Conservation (phyloP, 345 rosid genomes). For the Cardamine chenopodiifolia region DNA sequence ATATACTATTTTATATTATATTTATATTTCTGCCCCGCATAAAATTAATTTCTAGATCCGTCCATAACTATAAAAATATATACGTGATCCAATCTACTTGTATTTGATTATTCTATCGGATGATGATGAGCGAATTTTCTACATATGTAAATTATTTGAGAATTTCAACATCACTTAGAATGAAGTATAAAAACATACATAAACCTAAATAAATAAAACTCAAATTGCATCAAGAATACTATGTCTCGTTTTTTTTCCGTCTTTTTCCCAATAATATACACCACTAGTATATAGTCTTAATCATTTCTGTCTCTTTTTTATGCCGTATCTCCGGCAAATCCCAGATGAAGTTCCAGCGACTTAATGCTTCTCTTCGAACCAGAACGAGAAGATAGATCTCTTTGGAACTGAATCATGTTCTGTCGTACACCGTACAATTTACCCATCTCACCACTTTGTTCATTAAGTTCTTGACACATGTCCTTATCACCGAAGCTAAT, state of each 20-base stretch:
- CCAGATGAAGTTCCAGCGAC: conserved; percentile 74
- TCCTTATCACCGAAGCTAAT: conserved; percentile 61
- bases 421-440: conserved; percentile 46
- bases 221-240: conserved; percentile 36
- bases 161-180: neutral
- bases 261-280: neutral
- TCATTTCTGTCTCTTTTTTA: conserved; percentile 9
- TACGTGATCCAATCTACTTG: neutral
- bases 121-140: neutral
- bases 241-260: conserved; percentile 10
- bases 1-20: too few species aligned
- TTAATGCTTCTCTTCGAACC: conserved; percentile 54
- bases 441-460: conserved; percentile 43
- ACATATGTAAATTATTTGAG: neutral
- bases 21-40: too few species aligned
- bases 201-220: conserved; percentile 24
- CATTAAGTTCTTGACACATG: conserved; percentile 44
- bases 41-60: too few species aligned
- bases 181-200: neutral
- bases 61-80: too few species aligned
- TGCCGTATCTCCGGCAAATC: conserved; percentile 41
- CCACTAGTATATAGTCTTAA: conserved; percentile 7
- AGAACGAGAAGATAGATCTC: conserved; percentile 39
- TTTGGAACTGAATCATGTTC: conserved; percentile 43
- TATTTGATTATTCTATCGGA: neutral